A percentile compares a stretch with the other conserved stretches of the same genome.
Evolutionary conservation across 169 alveolate genomes (phyloP).

Genomic region (Hepatocystis sp.): DNA sequence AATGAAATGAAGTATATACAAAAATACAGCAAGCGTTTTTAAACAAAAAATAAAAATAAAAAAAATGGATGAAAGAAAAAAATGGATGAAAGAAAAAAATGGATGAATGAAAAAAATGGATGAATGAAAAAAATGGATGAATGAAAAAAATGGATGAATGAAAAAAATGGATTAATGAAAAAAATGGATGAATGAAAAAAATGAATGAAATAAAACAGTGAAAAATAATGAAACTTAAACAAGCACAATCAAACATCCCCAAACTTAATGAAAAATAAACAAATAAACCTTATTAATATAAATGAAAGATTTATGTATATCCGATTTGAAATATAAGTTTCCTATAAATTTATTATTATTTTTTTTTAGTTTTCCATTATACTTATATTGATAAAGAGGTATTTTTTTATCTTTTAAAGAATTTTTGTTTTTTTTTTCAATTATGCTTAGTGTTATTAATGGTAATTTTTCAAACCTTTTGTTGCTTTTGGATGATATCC

Average conservation of each 20-base stretch:
- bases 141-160: no score
- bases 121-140: no score
- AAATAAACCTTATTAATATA: constrained; percentile 56
- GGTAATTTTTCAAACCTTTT: constrained; percentile 56
- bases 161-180: no score
- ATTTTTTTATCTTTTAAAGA: constrained; percentile 61
- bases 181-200: no score
- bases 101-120: no score
- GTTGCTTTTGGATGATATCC: constrained; percentile 49
- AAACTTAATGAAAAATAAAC: constrained; percentile 28
- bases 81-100: no score
- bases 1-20: constrained; percentile 35
- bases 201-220: no score
- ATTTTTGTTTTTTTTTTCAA: constrained; percentile 48
- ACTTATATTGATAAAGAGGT: constrained; percentile 58
- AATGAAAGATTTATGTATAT: constrained; percentile 60
- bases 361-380: constrained; percentile 55
- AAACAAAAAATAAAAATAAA: background rate
- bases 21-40: constrained; percentile 55
- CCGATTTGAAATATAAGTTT: constrained; percentile 57
- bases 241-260: no score
- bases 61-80: no score
- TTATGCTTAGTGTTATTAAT: constrained; percentile 29
- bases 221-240: no score
- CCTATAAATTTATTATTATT: constrained; percentile 60